phyloP scores from a whole-genome alignment of 2,329 filamentous ascomycete genomes.

The Penicillium sp. region DNA sequence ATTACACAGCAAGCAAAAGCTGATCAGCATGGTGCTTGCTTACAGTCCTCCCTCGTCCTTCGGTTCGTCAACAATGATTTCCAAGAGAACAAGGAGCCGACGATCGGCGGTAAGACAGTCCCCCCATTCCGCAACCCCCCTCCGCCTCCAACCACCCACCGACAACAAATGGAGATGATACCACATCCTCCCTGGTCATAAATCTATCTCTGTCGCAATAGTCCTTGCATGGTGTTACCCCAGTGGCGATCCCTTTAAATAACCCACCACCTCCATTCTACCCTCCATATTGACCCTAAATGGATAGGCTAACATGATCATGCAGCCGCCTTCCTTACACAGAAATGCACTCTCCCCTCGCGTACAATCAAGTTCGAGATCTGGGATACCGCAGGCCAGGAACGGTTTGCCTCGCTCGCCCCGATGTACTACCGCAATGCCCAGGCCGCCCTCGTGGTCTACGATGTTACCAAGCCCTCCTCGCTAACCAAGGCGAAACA shows the following conservation, averaged over 20 bases:
- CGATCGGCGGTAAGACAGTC: constrained; percentile 76
- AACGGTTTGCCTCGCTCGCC: constrained; percentile 92
- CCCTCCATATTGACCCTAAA: not conserved
- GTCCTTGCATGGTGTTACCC: constrained; percentile 1
- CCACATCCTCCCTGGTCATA: not conserved
- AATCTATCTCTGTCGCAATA: not conserved
- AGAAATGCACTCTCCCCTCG: constrained; percentile 95
- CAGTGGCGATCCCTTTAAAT: not conserved
- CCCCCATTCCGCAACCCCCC: not conserved
- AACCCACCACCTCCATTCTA: not conserved
- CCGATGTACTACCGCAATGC: constrained; percentile 99
- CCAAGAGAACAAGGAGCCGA: constrained; percentile 99
- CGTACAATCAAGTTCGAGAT: constrained; percentile 81
- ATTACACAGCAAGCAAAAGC: constrained; percentile 9
- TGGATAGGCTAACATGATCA: constrained; percentile 15
- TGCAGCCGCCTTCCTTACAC: constrained; percentile 90
- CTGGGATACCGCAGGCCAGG: constrained; percentile 97
- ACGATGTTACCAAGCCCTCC: constrained; percentile 95
- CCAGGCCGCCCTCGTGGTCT: constrained; percentile 94
- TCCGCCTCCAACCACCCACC: not conserved
- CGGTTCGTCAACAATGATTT: constrained; percentile 99
- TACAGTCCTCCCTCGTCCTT: constrained; percentile 89
- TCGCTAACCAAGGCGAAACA: constrained; percentile 96
- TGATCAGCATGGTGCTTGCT: constrained; percentile 7
- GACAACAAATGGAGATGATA: not conserved